phyloP scores from a whole-genome alignment of 2,329 filamentous ascomycete genomes.

The Fusarium heterosporum region DNA sequence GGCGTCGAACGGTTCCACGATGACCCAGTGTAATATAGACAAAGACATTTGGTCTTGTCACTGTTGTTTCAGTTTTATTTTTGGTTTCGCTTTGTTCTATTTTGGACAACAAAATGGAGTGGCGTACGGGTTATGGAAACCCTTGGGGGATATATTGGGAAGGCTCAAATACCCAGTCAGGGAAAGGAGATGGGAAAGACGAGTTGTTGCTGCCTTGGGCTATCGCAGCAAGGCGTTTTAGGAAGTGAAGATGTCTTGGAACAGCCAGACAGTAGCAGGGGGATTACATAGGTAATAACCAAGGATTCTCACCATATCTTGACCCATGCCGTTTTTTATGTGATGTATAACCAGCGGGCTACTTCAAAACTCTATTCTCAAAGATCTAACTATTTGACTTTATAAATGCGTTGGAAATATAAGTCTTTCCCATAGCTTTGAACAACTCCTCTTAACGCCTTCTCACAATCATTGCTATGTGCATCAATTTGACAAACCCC shows the following conservation, averaged over 20 bases:
- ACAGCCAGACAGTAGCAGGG: conserved; percentile 17
- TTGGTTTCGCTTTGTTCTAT: conserved; percentile 35
- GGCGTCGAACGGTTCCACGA: conserved; percentile 43
- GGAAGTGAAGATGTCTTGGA: conserved; percentile 34
- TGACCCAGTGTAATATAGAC: conserved; percentile 48
- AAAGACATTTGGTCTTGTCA: conserved; percentile 36
- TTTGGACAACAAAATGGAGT: conserved; percentile 44
- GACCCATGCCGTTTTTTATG: background rate
- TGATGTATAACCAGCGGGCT: background rate
- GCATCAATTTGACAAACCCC: background rate
- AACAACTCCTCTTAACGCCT: background rate
- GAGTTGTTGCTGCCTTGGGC: conserved; percentile 2
- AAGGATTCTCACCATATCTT: conserved; percentile 16
- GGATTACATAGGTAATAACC: conserved; percentile 32
- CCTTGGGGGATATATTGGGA: conserved; percentile 31
- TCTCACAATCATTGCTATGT: background rate
- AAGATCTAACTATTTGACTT: background rate
- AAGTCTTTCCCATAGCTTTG: background rate
- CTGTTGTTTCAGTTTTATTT: conserved; percentile 38
- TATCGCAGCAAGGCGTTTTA: conserved; percentile 42
- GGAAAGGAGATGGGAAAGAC: conserved; percentile 24
- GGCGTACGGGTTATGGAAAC: conserved; percentile 38
- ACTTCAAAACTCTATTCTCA: background rate
- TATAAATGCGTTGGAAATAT: background rate
- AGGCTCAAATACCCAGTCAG: conserved; percentile 32